Conservation (phyloP, 768 basidiomycete species). For the Tulasnella sp. region DNA sequence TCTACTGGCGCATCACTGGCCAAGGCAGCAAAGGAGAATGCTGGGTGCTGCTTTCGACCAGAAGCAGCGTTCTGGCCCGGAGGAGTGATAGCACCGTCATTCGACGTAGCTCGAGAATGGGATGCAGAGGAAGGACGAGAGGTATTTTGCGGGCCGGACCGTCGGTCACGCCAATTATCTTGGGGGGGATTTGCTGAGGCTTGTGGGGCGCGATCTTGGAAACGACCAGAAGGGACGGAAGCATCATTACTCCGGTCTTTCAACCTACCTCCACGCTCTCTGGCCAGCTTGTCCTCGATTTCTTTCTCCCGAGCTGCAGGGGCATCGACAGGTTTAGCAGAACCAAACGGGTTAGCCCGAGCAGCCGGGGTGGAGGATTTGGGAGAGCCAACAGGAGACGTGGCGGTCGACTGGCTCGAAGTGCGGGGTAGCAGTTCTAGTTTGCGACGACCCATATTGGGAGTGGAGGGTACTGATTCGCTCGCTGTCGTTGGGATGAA, state of each 20-base stretch:
- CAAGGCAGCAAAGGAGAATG: conserved; percentile 14
- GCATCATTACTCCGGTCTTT: background rate
- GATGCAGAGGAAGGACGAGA: conserved; percentile 1
- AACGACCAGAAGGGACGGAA: background rate
- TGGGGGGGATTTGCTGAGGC: background rate
- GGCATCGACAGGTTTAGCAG: conserved; percentile 82
- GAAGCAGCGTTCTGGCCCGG: conserved; percentile 7
- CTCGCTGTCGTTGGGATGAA: conserved; percentile 35
- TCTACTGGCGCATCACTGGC: conserved; percentile 10
- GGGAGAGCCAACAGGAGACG: conserved; percentile 70
- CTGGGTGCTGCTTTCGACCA: background rate
- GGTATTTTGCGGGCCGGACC: background rate
- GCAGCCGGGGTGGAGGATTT: conserved; percentile 48
- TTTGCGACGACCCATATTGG: conserved; percentile 64
- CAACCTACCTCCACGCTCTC: conserved; percentile 34
- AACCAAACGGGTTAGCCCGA: conserved; percentile 67
- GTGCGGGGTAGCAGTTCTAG: conserved; percentile 78
- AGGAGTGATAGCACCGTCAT: conserved; percentile 12
- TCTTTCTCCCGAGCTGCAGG: conserved; percentile 59
- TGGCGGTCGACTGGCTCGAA: conserved; percentile 47
- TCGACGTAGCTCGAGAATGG: conserved; percentile 10
- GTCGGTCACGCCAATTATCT: background rate
- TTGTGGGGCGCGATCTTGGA: background rate
- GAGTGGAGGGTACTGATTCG: conserved; percentile 67
- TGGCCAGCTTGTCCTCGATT: conserved; percentile 56